Evolutionary conservation across 352 stramenopile species (phyloP).

Genomic region (Plasmopara muralis): DNA sequence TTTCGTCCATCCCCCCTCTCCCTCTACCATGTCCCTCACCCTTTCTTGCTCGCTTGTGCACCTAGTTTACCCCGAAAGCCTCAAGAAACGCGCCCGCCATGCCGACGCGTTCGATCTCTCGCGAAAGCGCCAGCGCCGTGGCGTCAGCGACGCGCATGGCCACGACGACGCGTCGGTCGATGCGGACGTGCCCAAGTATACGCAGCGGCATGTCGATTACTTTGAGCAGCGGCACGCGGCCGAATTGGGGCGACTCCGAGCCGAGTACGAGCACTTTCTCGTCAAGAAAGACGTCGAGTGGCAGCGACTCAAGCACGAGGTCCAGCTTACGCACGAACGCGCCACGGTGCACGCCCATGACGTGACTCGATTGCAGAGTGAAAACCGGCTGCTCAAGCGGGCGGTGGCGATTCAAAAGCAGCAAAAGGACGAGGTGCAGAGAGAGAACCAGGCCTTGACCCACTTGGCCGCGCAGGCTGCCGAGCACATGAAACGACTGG

Average conservation of each 20-base stretch:
- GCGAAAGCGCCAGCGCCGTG: slow-evolving; percentile 47
- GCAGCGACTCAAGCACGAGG: slow-evolving; percentile 51
- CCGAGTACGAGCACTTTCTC: slow-evolving; percentile 81
- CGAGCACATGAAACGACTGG: slow-evolving; percentile 80
- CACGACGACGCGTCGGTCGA: slow-evolving; percentile 21
- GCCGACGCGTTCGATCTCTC: slow-evolving; percentile 46
- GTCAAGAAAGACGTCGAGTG: slow-evolving; percentile 77
- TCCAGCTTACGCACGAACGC: slow-evolving; percentile 38
- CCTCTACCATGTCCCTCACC: not conserved
- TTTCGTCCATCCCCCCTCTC: not conserved
- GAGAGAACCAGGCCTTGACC: slow-evolving; percentile 73
- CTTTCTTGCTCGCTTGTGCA: not conserved
- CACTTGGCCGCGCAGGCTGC: slow-evolving; percentile 64
- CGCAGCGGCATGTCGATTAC: slow-evolving; percentile 82
- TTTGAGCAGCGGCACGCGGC: slow-evolving; percentile 82
- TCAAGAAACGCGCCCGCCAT: slow-evolving; percentile 74
- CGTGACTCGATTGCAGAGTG: slow-evolving; percentile 50
- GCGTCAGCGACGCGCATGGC: slow-evolving; percentile 12
- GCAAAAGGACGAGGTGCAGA: slow-evolving; percentile 75
- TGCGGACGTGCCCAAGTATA: slow-evolving; percentile 74
- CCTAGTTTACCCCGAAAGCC: slow-evolving; percentile 40
- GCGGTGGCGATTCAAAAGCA: slow-evolving; percentile 84
- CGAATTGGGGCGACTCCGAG: slow-evolving; percentile 67
- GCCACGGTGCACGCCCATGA: slow-evolving; percentile 43
- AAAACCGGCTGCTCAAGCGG: slow-evolving; percentile 82